Percentiles rank a stretch among this genome's conserved stretches.
Conservation (phyloP, 1,139 yeast genomes). For the Yamadazyma kanchanaburiensis region DNA sequence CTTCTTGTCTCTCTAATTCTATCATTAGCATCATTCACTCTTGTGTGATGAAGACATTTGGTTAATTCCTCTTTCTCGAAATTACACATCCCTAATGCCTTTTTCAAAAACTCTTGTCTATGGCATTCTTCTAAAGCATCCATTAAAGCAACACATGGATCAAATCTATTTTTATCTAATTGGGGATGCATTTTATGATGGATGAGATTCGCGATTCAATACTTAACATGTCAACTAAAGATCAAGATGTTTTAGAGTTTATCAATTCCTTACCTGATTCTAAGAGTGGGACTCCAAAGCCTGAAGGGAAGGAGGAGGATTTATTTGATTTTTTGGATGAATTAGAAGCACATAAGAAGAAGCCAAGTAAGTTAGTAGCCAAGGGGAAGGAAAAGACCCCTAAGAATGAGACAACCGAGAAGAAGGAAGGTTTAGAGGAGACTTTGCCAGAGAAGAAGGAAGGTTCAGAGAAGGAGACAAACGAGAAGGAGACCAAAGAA, state of each 20-base stretch:
- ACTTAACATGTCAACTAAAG: constrained; percentile 4
- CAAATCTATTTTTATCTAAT: constrained; percentile 42
- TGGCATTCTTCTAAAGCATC: constrained; percentile 92
- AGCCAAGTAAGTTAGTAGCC: constrained; percentile 9
- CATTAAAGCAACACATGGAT: constrained; percentile 73
- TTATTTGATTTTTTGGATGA: constrained; percentile 86
- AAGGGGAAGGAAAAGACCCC: constrained; percentile 6
- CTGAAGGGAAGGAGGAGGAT: constrained; percentile 60
- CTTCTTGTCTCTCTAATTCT: constrained; percentile 58
- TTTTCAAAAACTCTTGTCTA: constrained; percentile 61
- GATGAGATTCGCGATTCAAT: not conserved
- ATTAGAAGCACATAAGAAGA: constrained; percentile 48
- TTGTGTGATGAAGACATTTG: constrained; percentile 75
- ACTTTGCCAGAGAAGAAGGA: not conserved
- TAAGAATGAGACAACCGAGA: constrained; percentile 4
- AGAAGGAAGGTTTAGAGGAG: too few relatives aligned
- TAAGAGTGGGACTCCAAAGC: constrained; percentile 35
- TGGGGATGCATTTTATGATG: constrained; percentile 41
- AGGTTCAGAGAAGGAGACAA: not conserved
- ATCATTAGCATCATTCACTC: constrained; percentile 64
- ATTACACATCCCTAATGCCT: constrained; percentile 85
- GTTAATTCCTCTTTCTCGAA: constrained; percentile 76
- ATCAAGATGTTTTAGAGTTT: constrained; percentile 84
- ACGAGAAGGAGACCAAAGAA: not conserved
- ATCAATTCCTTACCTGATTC: constrained; percentile 83